phyloP scores from a whole-genome alignment of 306 rosid genomes.

The Prunus armeniaca region DNA sequence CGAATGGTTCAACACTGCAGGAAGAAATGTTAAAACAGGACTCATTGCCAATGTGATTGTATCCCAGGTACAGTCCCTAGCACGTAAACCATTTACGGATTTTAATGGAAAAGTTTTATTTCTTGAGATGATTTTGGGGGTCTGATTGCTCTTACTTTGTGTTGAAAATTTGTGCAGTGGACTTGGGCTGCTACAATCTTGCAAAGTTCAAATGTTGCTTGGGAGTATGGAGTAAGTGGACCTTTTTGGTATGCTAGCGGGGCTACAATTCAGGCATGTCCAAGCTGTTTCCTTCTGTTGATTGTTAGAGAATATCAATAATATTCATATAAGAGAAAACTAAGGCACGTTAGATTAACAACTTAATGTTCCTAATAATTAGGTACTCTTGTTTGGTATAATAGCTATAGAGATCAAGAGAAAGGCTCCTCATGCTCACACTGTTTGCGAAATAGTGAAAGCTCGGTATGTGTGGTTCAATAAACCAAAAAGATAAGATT shows the following conservation, averaged over 20 bases:
- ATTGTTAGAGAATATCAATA: background rate
- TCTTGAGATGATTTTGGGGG: background rate
- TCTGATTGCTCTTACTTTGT: background rate
- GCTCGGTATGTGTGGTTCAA: constrained; percentile 62
- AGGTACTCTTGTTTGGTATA: constrained; percentile 87
- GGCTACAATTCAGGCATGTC: constrained; percentile 84
- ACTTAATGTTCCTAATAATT: background rate
- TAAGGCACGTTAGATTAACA: background rate
- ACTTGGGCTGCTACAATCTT: constrained; percentile 95
- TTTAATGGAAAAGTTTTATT: background rate
- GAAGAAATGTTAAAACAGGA: constrained; percentile 88
- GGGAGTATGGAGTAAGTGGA: constrained; percentile 93
- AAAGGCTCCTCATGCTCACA: constrained; percentile 93
- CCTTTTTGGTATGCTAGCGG: constrained; percentile 99
- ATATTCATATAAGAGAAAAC: no score
- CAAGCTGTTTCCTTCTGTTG: background rate
- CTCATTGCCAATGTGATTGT: constrained; percentile 95
- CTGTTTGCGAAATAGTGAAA: constrained; percentile 89
- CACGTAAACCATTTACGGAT: constrained; percentile 1
- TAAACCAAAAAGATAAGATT: background rate
- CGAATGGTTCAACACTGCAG: constrained; percentile 98
- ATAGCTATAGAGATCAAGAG: constrained; percentile 98
- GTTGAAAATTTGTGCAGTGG: constrained; percentile 55
- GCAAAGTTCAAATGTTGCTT: constrained; percentile 95
- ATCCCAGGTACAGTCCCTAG: constrained; percentile 61